Evolutionary conservation across 768 basidiomycete genomes (phyloP).

Genomic region (Phanerodontia chrysosporium): DNA sequence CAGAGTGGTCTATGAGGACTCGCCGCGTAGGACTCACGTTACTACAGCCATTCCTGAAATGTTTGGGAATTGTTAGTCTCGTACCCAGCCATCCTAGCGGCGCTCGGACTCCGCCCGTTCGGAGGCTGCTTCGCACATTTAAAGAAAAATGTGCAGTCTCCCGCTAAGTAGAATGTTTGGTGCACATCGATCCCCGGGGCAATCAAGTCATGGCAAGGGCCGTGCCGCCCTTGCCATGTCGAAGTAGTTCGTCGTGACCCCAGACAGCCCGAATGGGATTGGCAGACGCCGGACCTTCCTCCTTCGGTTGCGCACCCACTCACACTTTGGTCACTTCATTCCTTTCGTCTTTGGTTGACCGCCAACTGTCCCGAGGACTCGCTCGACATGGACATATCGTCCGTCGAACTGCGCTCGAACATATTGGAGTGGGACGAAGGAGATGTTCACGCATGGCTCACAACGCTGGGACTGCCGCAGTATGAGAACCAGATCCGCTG

Average conservation of each 20-base stretch:
- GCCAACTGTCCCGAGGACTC: background rate
- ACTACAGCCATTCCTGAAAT: background rate
- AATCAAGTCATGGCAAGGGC: no score
- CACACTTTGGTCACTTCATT: background rate
- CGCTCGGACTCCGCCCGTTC: no score
- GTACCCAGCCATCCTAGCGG: no score
- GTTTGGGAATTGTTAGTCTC: background rate
- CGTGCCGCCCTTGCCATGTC: no score
- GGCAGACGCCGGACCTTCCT: conserved; percentile 1
- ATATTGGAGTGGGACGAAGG: conserved; percentile 68
- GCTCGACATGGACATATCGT: conserved; percentile 25
- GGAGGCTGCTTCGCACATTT: no score
- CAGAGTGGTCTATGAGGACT: background rate
- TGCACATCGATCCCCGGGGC: no score
- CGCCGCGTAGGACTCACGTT: background rate
- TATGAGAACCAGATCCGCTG: conserved; percentile 83
- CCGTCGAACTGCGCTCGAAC: conserved; percentile 22
- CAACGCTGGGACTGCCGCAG: conserved; percentile 74
- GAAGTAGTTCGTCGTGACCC: background rate
- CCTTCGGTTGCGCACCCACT: conserved; percentile 3
- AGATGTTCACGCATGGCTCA: conserved; percentile 78
- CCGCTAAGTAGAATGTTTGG: no score
- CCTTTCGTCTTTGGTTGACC: background rate
- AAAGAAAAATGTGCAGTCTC: no score
- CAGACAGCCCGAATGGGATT: background rate